Evolutionary conservation across 257 asterid species (phyloP), one percentile per base, ranked within the genome.

Genomic region (Linderniella brevidens): DNA sequence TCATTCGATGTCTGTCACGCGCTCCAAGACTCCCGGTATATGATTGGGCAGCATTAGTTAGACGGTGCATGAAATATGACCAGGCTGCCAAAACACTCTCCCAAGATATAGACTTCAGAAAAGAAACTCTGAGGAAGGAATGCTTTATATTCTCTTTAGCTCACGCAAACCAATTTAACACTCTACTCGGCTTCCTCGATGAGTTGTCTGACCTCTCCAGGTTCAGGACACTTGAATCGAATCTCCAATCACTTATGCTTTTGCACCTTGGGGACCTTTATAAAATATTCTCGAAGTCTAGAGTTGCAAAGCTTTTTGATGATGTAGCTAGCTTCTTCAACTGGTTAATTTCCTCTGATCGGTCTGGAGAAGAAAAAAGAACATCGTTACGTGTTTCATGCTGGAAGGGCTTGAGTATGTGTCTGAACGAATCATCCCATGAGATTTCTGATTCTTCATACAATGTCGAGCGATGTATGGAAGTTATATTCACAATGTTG

Each of bases 341-440:
- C 40, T 71, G 74, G 75, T 45, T 59, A 39, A 56, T 45, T 53
- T 72, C 73, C 57, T 75, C 92, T 53, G 78, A 69, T 60, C 62
- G 58, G 46, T 60, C 64, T 55, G 66, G 45, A 41, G 38, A 55
- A 39, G 82, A 64, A 59, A 68, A 69, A 41, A 72, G 69, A 66
- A 71, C 56, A 52, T 65, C 72, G 3, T 53, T 84, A 54, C 69
- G 87, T 59, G 62, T 80, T 64, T 76, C 92, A 42, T 78, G 96
- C 69, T 90, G 98, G 98, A 90, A 80, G 64, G 93, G 98, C 57
- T 71, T 90, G 61, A 62, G 57, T 57, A 48, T 57, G 47, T 80
- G 94, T 75, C 64, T 76, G 61, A 72, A 63, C 32, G 75, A 63
- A 51, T 58, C 75, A 64, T 60, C 73, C 58, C 56, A 60, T 40